Percentiles rank a stretch among this genome's conserved stretches.
These are phyloP conservation scores for Polymyxa betae DNA, from an alignment of 208 protist genomes.

Conservation along the genomic window DNA sequence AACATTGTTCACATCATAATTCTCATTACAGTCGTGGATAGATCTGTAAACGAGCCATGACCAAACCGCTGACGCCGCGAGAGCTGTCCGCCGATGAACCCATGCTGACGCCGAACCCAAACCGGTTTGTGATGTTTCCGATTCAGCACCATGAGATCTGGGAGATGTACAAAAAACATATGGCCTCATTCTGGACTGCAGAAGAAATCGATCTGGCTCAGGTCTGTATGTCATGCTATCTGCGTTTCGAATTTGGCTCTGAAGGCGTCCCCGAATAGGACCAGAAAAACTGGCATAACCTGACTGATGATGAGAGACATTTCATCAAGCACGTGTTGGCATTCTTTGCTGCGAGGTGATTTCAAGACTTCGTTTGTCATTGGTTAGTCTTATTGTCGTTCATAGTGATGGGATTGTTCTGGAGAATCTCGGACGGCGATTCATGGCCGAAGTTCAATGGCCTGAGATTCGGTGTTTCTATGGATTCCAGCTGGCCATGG, in stretches of 20 bases:
- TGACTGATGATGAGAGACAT: conserved; percentile 92
- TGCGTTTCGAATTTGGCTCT: background rate
- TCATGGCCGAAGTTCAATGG: conserved; percentile 95
- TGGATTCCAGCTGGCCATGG: conserved; percentile 98
- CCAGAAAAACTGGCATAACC: conserved; percentile 87
- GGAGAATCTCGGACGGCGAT: conserved; percentile 94
- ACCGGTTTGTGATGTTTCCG: conserved; percentile 96
- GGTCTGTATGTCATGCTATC: background rate
- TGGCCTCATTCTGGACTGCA: conserved; percentile 83
- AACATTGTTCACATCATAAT: too few relatives aligned
- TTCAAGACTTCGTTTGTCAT: background rate
- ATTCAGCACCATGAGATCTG: conserved; percentile 95
- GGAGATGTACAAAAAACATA: conserved; percentile 98
- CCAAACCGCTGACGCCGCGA: too few relatives aligned
- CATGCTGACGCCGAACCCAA: conserved; percentile 89
- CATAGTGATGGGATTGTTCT: conserved; percentile 93
- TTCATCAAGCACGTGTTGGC: conserved; percentile 98
- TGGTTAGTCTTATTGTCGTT: background rate
- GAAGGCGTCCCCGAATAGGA: background rate
- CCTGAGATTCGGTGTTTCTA: conserved; percentile 97
- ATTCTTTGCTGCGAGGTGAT: conserved; percentile 84
- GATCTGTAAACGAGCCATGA: too few relatives aligned
- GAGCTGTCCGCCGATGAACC: too few relatives aligned
- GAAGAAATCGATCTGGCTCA: conserved; percentile 95
- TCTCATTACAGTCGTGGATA: too few relatives aligned